phyloP scores from a whole-genome alignment of 192 early-diverging fungal species.

The Piromyces finnis region DNA sequence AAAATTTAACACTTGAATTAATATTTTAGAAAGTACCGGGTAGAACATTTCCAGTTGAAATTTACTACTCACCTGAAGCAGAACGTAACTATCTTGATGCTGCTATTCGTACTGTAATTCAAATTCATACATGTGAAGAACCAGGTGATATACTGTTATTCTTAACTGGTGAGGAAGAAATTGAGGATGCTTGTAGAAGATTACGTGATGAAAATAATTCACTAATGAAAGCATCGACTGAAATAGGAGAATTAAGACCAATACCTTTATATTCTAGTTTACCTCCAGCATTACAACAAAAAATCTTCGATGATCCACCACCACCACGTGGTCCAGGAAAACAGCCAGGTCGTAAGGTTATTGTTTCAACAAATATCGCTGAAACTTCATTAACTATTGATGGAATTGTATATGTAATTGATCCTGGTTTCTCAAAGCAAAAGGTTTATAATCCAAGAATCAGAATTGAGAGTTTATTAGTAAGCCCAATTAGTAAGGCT shows the following conservation, averaged over 20 bases:
- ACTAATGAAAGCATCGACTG: constrained; percentile 20
- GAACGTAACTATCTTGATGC: constrained; percentile 95
- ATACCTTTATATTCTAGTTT: constrained; percentile 84
- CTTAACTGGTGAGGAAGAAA: constrained; percentile 97
- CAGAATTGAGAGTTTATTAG: constrained; percentile 84
- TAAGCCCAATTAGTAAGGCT: constrained; percentile 86
- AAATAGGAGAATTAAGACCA: constrained; percentile 10
- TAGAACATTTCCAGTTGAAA: constrained; percentile 95
- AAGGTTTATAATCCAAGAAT: constrained; percentile 98
- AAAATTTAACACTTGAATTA: not conserved
- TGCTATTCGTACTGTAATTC: constrained; percentile 81
- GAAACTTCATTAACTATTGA: constrained; percentile 98
- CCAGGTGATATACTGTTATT: constrained; percentile 95
- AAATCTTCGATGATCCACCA: constrained; percentile 85
- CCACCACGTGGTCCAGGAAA: constrained; percentile 56
- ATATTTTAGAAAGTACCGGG: constrained; percentile 60
- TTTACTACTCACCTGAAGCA: constrained; percentile 93
- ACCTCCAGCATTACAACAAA: constrained; percentile 75
- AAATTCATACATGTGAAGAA: constrained; percentile 84
- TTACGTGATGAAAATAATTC: constrained; percentile 60
- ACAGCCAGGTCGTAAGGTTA: constrained; percentile 82
- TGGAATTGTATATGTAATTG: constrained; percentile 97
- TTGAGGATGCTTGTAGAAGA: constrained; percentile 83
- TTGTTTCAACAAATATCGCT: constrained; percentile 94
- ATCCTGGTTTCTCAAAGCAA: constrained; percentile 97